Percentiles rank a stretch among this genome's conserved stretches.
These are phyloP conservation scores for Aphanocladium album DNA, from an alignment of 2,329 filamentous ascomycete genomes.

Conservation along the genomic window DNA sequence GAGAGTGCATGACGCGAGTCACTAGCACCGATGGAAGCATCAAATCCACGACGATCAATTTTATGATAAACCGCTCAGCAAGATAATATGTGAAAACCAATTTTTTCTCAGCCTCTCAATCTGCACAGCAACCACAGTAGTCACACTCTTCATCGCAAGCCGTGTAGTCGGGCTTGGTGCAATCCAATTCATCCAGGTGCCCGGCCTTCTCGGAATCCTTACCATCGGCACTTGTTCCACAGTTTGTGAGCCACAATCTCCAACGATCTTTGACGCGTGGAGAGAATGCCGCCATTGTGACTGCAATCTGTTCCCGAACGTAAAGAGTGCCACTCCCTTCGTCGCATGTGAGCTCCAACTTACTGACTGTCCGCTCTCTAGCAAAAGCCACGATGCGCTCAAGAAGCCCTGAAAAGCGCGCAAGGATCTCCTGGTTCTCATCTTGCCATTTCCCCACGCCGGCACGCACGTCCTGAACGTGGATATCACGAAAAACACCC, in stretches of 20 bases:
- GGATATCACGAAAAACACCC: conserved; percentile 29
- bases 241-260: conserved; percentile 4
- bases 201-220: neutral
- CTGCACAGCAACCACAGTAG: conserved; percentile 22
- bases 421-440: conserved; percentile 21
- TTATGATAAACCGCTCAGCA: neutral
- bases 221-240: neutral
- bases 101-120: conserved; percentile 12
- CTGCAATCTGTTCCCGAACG: conserved; percentile 20
- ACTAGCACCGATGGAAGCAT: neutral
- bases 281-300: conserved; percentile 21
- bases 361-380: conserved; percentile 11
- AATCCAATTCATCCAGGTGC: conserved; percentile 5
- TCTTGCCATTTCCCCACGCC: conserved; percentile 28
- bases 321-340: conserved; percentile 17
- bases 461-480: conserved; percentile 23
- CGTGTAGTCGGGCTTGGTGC: conserved; percentile 17
- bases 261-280: conserved; percentile 22
- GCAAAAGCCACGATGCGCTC: conserved; percentile 19
- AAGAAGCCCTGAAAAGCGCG: conserved; percentile 19
- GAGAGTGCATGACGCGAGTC: too few relatives aligned
- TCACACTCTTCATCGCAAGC: conserved; percentile 19
- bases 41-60: neutral
- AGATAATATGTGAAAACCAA: neutral
- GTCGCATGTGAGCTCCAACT: conserved; percentile 22